These are phyloP conservation scores for Paraphoma sp. DNA, from an alignment of 2,329 filamentous ascomycete genomes.

Conservation along the genomic window DNA sequence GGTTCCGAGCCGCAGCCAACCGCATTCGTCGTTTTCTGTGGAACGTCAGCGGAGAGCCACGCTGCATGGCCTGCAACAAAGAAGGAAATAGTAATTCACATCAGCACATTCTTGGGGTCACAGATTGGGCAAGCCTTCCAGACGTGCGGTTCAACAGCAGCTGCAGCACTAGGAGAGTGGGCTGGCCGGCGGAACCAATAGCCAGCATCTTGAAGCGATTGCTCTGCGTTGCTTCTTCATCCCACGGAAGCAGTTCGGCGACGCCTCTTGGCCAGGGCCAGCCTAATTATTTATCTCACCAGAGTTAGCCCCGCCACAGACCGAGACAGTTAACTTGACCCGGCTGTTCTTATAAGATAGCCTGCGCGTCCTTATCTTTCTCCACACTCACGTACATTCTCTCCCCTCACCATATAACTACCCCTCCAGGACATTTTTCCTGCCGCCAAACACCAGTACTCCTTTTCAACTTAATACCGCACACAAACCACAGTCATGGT, in stretches of 20 bases:
- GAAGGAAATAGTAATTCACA: slow-evolving; percentile 3
- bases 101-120: slow-evolving; percentile 5
- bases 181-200: slow-evolving; percentile 19
- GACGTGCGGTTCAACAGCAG: slow-evolving; percentile 23
- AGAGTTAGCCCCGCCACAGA: slow-evolving; percentile 39
- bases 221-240: slow-evolving; percentile 43
- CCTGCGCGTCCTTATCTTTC: slow-evolving; percentile 36
- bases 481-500: slow-evolving; percentile 43
- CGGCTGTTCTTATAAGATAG: slow-evolving; percentile 36
- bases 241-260: slow-evolving; percentile 48
- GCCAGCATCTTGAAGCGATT: slow-evolving; percentile 24
- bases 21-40: slow-evolving; percentile 17
- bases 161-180: slow-evolving; percentile 30
- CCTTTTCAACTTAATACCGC: slow-evolving; percentile 10
- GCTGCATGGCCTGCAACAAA: slow-evolving; percentile 8
- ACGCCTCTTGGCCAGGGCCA: slow-evolving; percentile 41
- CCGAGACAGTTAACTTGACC: slow-evolving; percentile 31
- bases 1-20: slow-evolving; percentile 29
- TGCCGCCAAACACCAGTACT: slow-evolving; percentile 6
- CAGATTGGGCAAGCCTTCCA: slow-evolving; percentile 22
- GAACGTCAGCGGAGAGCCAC: slow-evolving; percentile 13
- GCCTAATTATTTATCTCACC: slow-evolving; percentile 31
- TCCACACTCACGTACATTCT: slow-evolving; percentile 23
- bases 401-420: slow-evolving; percentile 20
- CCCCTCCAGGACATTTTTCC: slow-evolving; percentile 19